Percentiles rank a stretch among this genome's conserved stretches.
These are phyloP conservation scores for Oryza rufipogon DNA, from an alignment of 176 grass and related monocot genomes.

Conservation along the genomic window DNA sequence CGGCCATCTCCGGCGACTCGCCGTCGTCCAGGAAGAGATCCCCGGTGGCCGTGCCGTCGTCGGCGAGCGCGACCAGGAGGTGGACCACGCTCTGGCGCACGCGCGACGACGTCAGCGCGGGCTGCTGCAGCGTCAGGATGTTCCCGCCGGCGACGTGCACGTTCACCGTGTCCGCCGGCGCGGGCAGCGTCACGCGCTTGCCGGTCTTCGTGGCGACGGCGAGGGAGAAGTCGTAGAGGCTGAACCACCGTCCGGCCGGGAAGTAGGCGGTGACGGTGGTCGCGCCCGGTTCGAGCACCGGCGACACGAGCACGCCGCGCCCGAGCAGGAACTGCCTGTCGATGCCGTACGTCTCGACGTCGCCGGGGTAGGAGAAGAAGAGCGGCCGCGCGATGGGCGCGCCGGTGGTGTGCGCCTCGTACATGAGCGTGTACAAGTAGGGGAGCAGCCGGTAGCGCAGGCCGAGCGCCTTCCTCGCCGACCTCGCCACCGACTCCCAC, in stretches of 20 bases:
- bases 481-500: conserved; percentile 65
- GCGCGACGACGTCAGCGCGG: conserved; percentile 46
- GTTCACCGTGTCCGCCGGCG: conserved; percentile 60
- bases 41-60: conserved; percentile 44
- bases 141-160: conserved; percentile 64
- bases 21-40: conserved; percentile 81
- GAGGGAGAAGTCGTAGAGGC: conserved; percentile 56
- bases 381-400: conserved; percentile 76
- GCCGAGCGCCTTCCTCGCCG: conserved; percentile 68
- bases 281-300: conserved; percentile 47
- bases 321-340: conserved; percentile 73
- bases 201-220: conserved; percentile 27
- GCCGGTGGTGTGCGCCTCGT: conserved; percentile 64
- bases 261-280: conserved; percentile 69
- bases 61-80: conserved; percentile 59
- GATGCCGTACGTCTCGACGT: conserved; percentile 55
- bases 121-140: conserved; percentile 61
- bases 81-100: conserved; percentile 55
- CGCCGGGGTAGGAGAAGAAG: conserved; percentile 85
- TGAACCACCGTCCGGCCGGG: conserved; percentile 73
- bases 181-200: conserved; percentile 45
- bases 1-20: conserved; percentile 69
- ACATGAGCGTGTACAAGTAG: conserved; percentile 84
- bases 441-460: conserved; percentile 79
- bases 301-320: conserved; percentile 66